phyloP scores from a whole-genome alignment of 2,329 filamentous ascomycete species.

The Aspergillus intermedius region DNA sequence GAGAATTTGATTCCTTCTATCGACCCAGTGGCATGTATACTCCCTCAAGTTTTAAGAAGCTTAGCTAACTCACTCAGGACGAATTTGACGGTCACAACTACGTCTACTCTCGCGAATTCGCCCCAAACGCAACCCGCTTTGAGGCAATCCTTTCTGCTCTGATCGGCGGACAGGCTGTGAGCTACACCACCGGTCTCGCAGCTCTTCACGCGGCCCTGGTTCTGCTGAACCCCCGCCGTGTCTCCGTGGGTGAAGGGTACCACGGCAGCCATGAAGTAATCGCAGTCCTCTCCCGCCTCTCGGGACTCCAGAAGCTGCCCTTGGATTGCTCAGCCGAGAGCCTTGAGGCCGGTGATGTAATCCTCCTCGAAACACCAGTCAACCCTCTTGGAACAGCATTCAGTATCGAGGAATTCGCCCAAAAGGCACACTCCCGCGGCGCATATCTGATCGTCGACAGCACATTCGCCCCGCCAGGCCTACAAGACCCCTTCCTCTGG shows the following conservation, averaged over 20 bases:
- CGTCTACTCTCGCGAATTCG: conserved; percentile 75
- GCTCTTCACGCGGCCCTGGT: conserved; percentile 83
- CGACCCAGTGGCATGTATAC: conserved; percentile 42
- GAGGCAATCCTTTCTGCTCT: conserved; percentile 76
- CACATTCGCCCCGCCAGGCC: conserved; percentile 81
- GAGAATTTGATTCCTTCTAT: conserved; percentile 51
- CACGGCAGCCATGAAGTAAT: conserved; percentile 93
- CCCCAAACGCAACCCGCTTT: conserved; percentile 76
- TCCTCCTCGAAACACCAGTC: conserved; percentile 85
- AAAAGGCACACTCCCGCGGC: conserved; percentile 61
- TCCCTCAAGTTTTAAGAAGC: too few relatives aligned
- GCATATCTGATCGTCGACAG: conserved; percentile 76
- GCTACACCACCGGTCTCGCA: conserved; percentile 76
- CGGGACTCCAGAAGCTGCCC: conserved; percentile 64
- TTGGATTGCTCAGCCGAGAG: conserved; percentile 61
- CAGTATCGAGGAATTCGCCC: conserved; percentile 62
- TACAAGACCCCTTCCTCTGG: conserved; percentile 73
- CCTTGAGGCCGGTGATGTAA: conserved; percentile 67
- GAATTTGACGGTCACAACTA: conserved; percentile 41
- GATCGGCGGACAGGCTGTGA: conserved; percentile 57
- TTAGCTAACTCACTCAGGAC: conserved; percentile 4
- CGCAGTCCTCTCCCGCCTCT: conserved; percentile 63
- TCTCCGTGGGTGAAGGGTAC: conserved; percentile 79
- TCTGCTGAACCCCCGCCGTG: conserved; percentile 69
- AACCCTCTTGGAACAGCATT: conserved; percentile 80